These are phyloP conservation scores for Didymella keratinophila DNA, from an alignment of 2,329 filamentous ascomycete genomes.

Conservation along the genomic window DNA sequence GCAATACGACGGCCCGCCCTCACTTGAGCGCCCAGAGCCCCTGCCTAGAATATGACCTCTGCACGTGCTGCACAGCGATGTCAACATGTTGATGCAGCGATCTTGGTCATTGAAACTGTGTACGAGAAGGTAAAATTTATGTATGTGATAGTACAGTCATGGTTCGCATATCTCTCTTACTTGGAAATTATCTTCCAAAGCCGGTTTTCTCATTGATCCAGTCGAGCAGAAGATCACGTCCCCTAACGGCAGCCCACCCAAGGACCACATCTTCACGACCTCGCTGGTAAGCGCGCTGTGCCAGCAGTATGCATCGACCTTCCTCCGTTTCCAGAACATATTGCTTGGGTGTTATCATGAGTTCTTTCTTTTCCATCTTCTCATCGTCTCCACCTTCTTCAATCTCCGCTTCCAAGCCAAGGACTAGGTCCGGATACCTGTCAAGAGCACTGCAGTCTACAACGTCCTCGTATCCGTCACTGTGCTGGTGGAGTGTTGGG, in stretches of 20 bases:
- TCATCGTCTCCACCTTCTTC: conserved; percentile 13
- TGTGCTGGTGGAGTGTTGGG: conserved; percentile 4
- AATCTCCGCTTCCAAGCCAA: conserved; percentile 21
- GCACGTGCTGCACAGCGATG: conserved; percentile 1
- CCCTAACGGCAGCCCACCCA: conserved; percentile 32
- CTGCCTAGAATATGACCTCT: not conserved
- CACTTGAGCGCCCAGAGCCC: conserved; percentile 3
- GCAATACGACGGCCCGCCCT: conserved; percentile 16
- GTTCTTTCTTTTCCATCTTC: conserved; percentile 11
- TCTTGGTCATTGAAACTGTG: not conserved
- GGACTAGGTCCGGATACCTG: conserved; percentile 29
- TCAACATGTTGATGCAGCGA: not conserved
- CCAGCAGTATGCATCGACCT: conserved; percentile 26
- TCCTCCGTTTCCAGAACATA: conserved; percentile 25
- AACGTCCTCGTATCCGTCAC: conserved; percentile 5
- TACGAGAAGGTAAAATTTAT: conserved; percentile 2
- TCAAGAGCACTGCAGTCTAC: conserved; percentile 24
- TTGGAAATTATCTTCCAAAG: conserved; percentile 10
- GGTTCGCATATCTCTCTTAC: not conserved
- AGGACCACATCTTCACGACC: conserved; percentile 18
- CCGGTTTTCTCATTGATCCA: conserved; percentile 21
- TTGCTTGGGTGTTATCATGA: conserved; percentile 28
- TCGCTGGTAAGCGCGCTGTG: conserved; percentile 6
- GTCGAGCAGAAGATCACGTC: conserved; percentile 27
- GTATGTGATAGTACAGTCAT: not conserved